Base-by-base conservation (phyloP, 2,329 filamentous ascomycete species). In the Pochonia chlamydosporia region DNA sequence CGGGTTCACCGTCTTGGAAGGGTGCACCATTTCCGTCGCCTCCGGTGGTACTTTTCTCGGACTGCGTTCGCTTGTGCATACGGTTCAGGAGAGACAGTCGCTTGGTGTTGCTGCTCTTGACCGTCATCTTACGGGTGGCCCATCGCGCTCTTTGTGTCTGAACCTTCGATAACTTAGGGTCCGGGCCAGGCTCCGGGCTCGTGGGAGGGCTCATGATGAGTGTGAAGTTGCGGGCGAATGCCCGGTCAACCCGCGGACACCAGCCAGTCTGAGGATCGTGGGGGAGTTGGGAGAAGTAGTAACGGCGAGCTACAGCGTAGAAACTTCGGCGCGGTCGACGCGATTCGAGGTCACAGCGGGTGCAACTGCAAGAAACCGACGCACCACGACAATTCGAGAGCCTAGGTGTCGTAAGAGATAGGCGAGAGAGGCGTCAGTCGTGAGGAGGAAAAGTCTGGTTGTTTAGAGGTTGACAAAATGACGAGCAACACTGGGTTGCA, bases 71-170 rank as follows among this genome's bases (percentile, higher is more conserved):
- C 60, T 79, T 83, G 63, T 82, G 81, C 61, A 84, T 74, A 57
- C 90, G 84, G 59, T 87, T 84, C 59, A 93, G 81, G 53, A 97
- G 84, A 40, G 88, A 93, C 49, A 84, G 72, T 53, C 93, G 84
- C 75, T 96, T 97, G 63, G 80, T 77, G 56, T 78, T 75, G 54
- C 86, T 89, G 63, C 84, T 87, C 62, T 83, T 79, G 59, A 87
- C 82, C 13, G 84, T 83, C 66, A 87, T 81, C 64, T 89, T 88
- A 61, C 91, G 88, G n/a, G 93, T 97, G 16, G 93, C 92, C 93
- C 93, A 97, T 82, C 93, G 79, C 66, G 93, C 84, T 62, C 91
- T 79, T 63, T 92, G 89, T 20, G 84, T 85, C 47, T 63, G 48
- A 24, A 51, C 31, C 45, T 56, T 57, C 25, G 46, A 43, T 8